Base-by-base conservation (phyloP, 768 basidiomycete genomes). In the Cubamyces lactineus region DNA sequence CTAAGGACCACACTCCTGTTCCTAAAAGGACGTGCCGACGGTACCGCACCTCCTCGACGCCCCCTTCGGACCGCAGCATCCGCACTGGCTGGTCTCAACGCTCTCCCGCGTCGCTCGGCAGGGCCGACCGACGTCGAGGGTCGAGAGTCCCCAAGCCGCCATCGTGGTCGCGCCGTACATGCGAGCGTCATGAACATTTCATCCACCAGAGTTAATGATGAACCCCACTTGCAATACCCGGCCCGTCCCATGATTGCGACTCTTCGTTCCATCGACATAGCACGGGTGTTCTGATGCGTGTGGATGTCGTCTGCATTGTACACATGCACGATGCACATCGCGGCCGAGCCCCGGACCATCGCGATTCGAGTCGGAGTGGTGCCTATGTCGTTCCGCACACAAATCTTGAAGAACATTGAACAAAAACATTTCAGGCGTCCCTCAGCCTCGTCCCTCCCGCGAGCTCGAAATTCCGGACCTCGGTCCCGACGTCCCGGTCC, bases 61-160 rank as follows among this genome's bases (percentile, higher is more conserved):
- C 23, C 30, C 19, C 19, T 5, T 9, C 40, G 41, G 23, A 24
- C 38, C 17, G n/a, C 28, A 26, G 42, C 43, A 45, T 11, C 54
- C 54, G 54, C 54, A 56, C n/a, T 21, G 13, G 42, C 42, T 30
- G 16, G 42, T 24, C 28, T 46, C 54, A 56, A 56, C 43, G 45
- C 42, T 56, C 43, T 39, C 47, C 47, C 56, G 34, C 51, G 46
- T 39, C 17, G 17, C 38, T 53, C 40, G 24, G 48, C 23, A 26
- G 46, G n/a, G 12, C 46, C 23, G 19, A 47, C 46, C 19, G 23
- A 24, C 34, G 38, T 23, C 52, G 52, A 40, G 19, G 24, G 48
- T 28, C 48, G 48, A 49, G 34, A 34, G 34, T 34, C 28, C 28
- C 28, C 28, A 28, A 28, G 28, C 34, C 34, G 9, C 34, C 34